Conservation (phyloP, 768 basidiomycete species). For the Boletellus ananas region DNA sequence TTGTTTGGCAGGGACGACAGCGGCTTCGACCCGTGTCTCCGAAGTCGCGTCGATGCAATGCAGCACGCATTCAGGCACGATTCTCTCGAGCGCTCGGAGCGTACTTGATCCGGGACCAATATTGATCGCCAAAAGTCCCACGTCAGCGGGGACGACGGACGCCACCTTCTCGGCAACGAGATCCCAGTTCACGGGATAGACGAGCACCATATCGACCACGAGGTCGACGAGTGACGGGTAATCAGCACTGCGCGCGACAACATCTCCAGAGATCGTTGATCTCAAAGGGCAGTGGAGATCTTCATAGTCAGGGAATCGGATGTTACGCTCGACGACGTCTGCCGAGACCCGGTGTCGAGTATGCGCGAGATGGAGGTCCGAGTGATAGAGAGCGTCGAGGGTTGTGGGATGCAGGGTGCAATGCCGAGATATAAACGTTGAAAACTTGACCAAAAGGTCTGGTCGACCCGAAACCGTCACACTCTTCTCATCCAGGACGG, state of each 20-base stretch:
- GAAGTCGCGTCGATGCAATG: slow-evolving; percentile 15
- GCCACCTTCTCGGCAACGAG: slow-evolving; percentile 33
- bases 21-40: slow-evolving; percentile 4
- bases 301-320: slow-evolving; percentile 46
- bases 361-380: slow-evolving; percentile 13
- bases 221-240: slow-evolving; percentile 35
- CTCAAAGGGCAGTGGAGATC: slow-evolving; percentile 49
- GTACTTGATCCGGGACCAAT: slow-evolving; percentile 46
- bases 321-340: slow-evolving; percentile 42
- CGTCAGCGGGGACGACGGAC: slow-evolving; percentile 8
- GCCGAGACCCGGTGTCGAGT: slow-evolving; percentile 40
- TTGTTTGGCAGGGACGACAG: slow-evolving; percentile 24
- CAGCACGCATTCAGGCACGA: slow-evolving; percentile 22
- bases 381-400: slow-evolving; percentile 54
- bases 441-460: slow-evolving; percentile 44
- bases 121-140: slow-evolving; percentile 40
- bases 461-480: slow-evolving; percentile 60
- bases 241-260: slow-evolving; percentile 22
- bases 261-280: slow-evolving; percentile 43
- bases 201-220: slow-evolving; percentile 40
- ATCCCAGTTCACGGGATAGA: slow-evolving; percentile 53
- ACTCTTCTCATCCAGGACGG: slow-evolving; percentile 43
- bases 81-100: slow-evolving; percentile 37
- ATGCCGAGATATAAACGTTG: slow-evolving; percentile 32
- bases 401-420: slow-evolving; percentile 41